Percentiles rank a stretch among this genome's conserved stretches.
Conservation (phyloP, 306 rosid species). For the Lotus japonicus region DNA sequence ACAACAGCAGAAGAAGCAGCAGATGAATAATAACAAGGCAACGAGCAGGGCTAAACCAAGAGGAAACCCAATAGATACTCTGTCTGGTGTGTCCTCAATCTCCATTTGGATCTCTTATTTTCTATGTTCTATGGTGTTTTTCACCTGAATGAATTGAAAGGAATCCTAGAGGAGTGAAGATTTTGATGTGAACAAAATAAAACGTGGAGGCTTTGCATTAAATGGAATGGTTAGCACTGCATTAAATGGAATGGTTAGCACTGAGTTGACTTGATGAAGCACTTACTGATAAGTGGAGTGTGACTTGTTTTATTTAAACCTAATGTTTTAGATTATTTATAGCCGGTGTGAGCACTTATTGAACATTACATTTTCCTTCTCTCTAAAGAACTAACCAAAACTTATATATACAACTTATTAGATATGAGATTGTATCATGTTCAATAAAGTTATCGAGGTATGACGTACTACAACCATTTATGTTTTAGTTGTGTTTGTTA, state of each 20-base stretch:
- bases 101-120: conserved; percentile 23
- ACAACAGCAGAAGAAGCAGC: conserved; percentile 52
- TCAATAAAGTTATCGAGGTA: no score
- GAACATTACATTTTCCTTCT: no score
- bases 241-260: conserved; percentile 6
- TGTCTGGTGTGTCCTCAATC: conserved; percentile 19
- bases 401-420: no score
- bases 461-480: not conserved
- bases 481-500: not conserved
- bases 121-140: not conserved
- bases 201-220: not conserved
- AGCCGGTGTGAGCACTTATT: no score
- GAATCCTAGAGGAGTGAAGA: not conserved
- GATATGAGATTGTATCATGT: no score
- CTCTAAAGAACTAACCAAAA: no score
- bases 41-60: conserved; percentile 60
- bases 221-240: conserved; percentile 1
- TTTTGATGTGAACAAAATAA: conserved; percentile 1
- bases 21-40: conserved; percentile 25
- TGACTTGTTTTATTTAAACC: conserved; percentile 15
- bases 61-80: conserved; percentile 41
- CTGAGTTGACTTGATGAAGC: conserved; percentile 11
- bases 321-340: no score
- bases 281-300: conserved; percentile 27
- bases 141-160: conserved; percentile 24